Base-by-base conservation (phyloP, 805 yeast species). In the Suhomyces pyralidae region DNA sequence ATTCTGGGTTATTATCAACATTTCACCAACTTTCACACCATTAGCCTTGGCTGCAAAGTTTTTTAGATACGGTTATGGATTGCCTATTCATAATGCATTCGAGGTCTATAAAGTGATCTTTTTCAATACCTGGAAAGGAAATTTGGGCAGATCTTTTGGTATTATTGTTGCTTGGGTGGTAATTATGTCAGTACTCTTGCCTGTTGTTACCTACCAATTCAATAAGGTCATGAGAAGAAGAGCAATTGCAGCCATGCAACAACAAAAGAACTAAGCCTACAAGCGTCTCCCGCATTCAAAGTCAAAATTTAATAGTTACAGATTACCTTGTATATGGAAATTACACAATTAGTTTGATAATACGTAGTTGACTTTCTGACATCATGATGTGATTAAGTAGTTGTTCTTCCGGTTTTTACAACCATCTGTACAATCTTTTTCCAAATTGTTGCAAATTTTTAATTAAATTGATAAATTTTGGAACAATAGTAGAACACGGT, bases 201-300 rank as follows among this genome's bases (percentile, higher is more conserved):
- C 86, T 6, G 56, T 81, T 15, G 72, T 77, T 22, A 60, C 83
- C 51, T 67, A 65, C 45, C 65, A 70, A 38, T 79, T 79, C 52
- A 79, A 77, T 7, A 60, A 62, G 48, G 54, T 48, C 1, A 67
- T 74, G 75, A 62, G 54, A 42, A 60, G 61, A 51, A 57, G 65
- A 46, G 76, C 73, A 15, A 53, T 52, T 42, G 56, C 51, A 8
- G 69, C 62, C 12, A 17, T 38, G 42, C 19, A 42, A 9, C 42
- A 38, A 38, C 42, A 38, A 38, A 19, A 9, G 7, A 17, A 17
- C 14, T 38, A 38, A 17, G 17, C 42, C 9, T 6, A 17, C 3
- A 36, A 15, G 19, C 40, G 10, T 12, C 9, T 5, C 32, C n/a
- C 32, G 32, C 40, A 15, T 36, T 36, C 20, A 32, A 32, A 32